These are phyloP conservation scores for Pestalotiopsis sp. DNA, from an alignment of 2,329 filamentous ascomycete species.

Conservation along the genomic window DNA sequence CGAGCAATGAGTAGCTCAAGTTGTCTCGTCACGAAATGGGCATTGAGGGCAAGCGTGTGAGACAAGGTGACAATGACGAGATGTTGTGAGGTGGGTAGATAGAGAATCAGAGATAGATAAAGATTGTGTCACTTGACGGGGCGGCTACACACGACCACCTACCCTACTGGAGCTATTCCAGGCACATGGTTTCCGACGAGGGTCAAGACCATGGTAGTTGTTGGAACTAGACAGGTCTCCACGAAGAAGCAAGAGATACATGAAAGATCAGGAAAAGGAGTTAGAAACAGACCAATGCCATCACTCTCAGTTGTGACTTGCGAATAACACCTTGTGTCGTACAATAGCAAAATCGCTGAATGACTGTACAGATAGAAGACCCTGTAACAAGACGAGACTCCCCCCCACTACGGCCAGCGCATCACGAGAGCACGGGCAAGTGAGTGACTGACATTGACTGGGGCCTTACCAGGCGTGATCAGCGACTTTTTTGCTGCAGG, in stretches of 20 bases:
- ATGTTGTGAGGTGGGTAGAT: background rate
- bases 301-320: too few species aligned
- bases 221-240: background rate
- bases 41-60: background rate
- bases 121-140: conserved; percentile 5
- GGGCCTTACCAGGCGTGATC: background rate
- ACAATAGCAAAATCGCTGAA: background rate
- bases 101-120: background rate
- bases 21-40: background rate
- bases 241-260: background rate
- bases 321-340: too few species aligned
- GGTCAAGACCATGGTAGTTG: background rate
- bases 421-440: background rate
- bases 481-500: background rate
- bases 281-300: background rate
- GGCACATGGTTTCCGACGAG: background rate
- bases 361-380: background rate
- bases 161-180: background rate
- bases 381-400: background rate
- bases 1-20: background rate
- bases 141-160: background rate
- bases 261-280: background rate
- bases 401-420: background rate
- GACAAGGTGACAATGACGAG: background rate
- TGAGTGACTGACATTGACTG: background rate